phyloP scores from a whole-genome alignment of 257 asterid species.

The Petunia secreta region DNA sequence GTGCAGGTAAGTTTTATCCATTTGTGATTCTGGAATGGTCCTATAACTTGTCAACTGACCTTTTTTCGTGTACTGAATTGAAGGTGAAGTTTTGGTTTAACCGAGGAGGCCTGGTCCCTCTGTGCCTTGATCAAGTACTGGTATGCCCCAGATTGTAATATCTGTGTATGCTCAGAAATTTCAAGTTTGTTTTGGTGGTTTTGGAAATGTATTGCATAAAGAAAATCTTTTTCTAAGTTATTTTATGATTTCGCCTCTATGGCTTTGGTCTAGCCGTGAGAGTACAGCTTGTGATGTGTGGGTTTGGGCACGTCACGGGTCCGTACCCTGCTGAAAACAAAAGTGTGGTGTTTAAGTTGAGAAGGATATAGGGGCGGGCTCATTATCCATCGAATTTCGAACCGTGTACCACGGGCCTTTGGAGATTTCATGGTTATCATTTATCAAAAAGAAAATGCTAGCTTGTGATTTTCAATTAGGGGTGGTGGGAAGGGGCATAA shows the following conservation, averaged over 20 bases:
- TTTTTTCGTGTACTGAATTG: background rate
- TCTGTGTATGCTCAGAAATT: background rate
- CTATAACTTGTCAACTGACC: background rate
- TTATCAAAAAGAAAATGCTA: too few relatives aligned
- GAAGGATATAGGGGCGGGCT: too few relatives aligned
- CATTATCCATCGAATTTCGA: too few relatives aligned
- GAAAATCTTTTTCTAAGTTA: background rate
- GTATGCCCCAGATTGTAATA: background rate
- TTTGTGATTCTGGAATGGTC: background rate
- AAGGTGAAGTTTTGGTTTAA: conserved; percentile 56
- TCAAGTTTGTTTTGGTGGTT: background rate
- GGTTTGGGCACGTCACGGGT: too few relatives aligned
- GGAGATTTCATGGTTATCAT: too few relatives aligned
- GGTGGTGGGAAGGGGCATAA: background rate
- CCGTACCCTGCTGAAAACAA: too few relatives aligned
- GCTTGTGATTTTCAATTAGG: background rate
- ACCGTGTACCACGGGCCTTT: too few relatives aligned
- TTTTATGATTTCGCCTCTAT: background rate
- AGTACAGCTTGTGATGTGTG: too few relatives aligned
- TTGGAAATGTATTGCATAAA: background rate
- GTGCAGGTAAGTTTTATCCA: background rate
- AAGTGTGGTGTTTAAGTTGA: too few relatives aligned
- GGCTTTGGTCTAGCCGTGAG: too few relatives aligned
- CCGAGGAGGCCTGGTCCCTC: conserved; percentile 59
- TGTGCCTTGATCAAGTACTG: conserved; percentile 75